Evolutionary conservation across 257 asterid species (phyloP).

Genomic region (Linderniella brevidens): DNA sequence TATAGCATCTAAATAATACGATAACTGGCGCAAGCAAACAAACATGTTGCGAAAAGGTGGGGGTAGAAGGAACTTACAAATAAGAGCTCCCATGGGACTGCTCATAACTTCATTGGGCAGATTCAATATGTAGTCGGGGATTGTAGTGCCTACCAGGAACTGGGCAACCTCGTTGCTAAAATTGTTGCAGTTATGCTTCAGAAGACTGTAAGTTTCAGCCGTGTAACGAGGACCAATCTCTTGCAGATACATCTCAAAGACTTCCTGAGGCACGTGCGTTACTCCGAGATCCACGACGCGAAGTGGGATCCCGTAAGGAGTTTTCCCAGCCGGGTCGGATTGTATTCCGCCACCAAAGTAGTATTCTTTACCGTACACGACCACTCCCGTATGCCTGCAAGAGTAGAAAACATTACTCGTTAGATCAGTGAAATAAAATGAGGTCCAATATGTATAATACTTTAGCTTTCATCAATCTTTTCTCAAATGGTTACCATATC

Average conservation of each 20-base stretch:
- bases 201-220: constrained; percentile 68
- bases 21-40: no score
- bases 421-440: no score
- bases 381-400: constrained; percentile 94
- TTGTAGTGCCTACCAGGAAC: constrained; percentile 56
- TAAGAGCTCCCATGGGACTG: constrained; percentile 90
- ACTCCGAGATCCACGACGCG: constrained; percentile 69
- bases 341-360: constrained; percentile 89
- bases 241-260: constrained; percentile 63
- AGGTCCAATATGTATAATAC: no score
- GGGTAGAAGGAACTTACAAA: constrained; percentile 32
- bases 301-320: constrained; percentile 80
- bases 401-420: background rate
- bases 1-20: no score
- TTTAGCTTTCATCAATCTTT: background rate
- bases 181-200: constrained; percentile 85
- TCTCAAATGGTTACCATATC: constrained; percentile 46
- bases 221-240: constrained; percentile 80
- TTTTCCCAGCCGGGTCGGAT: constrained; percentile 46
- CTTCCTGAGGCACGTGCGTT: constrained; percentile 81
- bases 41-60: background rate
- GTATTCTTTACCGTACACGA: constrained; percentile 75
- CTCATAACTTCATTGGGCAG: constrained; percentile 75
- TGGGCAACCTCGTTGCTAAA: constrained; percentile 88
- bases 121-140: constrained; percentile 71